phyloP scores from a whole-genome alignment of 179 eudicot genomes.

The Corrigiola litoralis region DNA sequence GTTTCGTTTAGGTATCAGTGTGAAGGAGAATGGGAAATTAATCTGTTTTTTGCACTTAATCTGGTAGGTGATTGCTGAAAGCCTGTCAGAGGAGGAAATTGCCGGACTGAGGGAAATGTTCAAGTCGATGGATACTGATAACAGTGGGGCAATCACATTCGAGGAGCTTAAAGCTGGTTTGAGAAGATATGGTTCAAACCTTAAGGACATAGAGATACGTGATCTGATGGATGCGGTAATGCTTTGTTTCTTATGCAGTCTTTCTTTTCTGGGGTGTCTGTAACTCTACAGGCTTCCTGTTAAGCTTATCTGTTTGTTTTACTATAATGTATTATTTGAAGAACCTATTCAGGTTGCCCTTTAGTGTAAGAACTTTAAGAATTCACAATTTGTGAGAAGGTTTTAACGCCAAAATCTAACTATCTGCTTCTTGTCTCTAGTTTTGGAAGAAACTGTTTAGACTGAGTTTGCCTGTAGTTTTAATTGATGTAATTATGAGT shows the following conservation, averaged over 20 bases:
- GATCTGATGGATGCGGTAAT: conserved; percentile 90
- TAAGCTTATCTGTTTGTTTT: not conserved
- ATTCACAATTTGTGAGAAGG: no score
- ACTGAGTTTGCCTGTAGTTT: no score
- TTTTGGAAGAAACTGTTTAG: no score
- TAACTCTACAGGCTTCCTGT: not conserved
- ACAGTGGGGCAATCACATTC: conserved; percentile 84
- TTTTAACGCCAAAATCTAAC: no score
- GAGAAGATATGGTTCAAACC: conserved; percentile 75
- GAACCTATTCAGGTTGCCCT: no score
- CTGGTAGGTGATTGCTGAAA: conserved; percentile 84
- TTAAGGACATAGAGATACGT: conserved; percentile 77
- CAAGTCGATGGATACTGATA: conserved; percentile 79
- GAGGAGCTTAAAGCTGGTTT: conserved; percentile 90
- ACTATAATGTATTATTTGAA: not conserved
- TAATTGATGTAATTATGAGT: no score
- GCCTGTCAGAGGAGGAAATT: conserved; percentile 87
- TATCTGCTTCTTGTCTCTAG: no score
- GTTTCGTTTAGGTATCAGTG: not conserved
- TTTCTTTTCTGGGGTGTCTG: not conserved
- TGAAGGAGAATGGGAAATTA: no score
- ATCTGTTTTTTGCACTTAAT: no score
- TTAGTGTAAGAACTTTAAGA: no score
- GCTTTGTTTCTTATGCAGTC: not conserved
- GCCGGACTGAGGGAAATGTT: conserved; percentile 91